Evolutionary conservation across 2,329 filamentous ascomycete species (phyloP).

Genomic region (Colletotrichum melonis): DNA sequence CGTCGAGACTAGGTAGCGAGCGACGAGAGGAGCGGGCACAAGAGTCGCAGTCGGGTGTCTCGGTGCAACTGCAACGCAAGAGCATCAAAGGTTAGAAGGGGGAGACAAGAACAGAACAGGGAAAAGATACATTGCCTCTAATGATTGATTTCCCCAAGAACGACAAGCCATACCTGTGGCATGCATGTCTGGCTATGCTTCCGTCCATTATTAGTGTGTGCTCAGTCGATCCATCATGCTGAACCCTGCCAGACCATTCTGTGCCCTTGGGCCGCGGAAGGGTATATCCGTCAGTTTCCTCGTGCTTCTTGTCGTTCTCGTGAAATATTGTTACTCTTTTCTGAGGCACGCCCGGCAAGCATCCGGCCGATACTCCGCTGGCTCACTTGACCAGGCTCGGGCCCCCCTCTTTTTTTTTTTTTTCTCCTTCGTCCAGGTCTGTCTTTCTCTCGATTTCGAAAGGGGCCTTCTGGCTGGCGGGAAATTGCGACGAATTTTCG

Average conservation of each 20-base stretch:
- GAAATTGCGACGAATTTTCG: constrained; percentile 29
- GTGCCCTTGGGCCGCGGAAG: neutral
- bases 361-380: constrained; percentile 8
- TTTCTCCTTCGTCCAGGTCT: neutral
- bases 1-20: neutral
- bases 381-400: constrained; percentile 9
- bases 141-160: neutral
- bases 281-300: neutral
- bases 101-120: neutral
- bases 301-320: neutral
- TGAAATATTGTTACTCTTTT: constrained; percentile 13
- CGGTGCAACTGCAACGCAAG: constrained; percentile 23
- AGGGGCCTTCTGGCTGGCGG: constrained; percentile 28
- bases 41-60: constrained; percentile 28
- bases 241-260: neutral
- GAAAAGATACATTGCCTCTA: neutral
- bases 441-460: neutral
- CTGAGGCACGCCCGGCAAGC: neutral
- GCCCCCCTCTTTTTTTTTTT: neutral
- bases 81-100: neutral
- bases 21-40: constrained; percentile 8
- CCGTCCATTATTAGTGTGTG: too few relatives aligned
- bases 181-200: neutral
- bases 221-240: neutral
- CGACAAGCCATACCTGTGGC: neutral